Conservation (phyloP, 768 basidiomycete genomes). For the Leccinum longicurvipes region DNA sequence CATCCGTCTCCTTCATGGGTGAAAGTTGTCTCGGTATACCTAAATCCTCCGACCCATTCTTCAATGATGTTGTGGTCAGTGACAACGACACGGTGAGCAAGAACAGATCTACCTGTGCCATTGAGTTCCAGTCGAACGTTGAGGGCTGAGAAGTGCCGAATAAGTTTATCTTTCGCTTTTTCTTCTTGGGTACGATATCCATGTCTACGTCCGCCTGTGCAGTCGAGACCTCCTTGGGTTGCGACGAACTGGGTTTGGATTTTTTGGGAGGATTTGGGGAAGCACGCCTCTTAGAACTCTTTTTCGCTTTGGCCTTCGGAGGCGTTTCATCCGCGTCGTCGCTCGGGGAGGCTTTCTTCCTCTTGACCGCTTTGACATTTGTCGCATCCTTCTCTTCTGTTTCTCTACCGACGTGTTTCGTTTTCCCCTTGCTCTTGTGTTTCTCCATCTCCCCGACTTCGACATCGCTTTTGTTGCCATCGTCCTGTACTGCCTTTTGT, state of each 20-base stretch:
- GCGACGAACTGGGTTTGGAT: constrained; percentile 15
- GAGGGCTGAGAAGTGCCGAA: constrained; percentile 43
- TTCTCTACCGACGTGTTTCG: constrained; percentile 18
- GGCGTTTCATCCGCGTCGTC: constrained; percentile 15
- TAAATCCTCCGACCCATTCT: constrained; percentile 40
- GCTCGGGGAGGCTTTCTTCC: constrained; percentile 22
- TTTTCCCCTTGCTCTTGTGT: constrained; percentile 25
- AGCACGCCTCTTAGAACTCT: constrained; percentile 16
- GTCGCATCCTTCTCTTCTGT: constrained; percentile 25
- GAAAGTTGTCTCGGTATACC: constrained; percentile 67
- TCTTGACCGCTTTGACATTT: constrained; percentile 25
- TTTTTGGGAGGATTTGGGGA: constrained; percentile 22
- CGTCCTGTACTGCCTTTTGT: constrained; percentile 30
- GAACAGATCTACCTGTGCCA: constrained; percentile 34
- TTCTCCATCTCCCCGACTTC: constrained; percentile 25
- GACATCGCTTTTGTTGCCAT: constrained; percentile 12
- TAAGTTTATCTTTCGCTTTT: constrained; percentile 69
- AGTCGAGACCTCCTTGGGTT: constrained; percentile 6
- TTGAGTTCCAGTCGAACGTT: constrained; percentile 45
- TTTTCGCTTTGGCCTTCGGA: constrained; percentile 17
- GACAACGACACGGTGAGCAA: background rate
- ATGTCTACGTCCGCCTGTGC: constrained; percentile 12
- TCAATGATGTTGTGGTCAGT: background rate
- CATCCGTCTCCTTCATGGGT: constrained; percentile 57
- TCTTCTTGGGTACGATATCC: constrained; percentile 49